A percentile compares a stretch with the other conserved stretches of the same genome.
Evolutionary conservation across 768 basidiomycete species (phyloP).

Genomic region (Cystobasidiopsis lactophilus): DNA sequence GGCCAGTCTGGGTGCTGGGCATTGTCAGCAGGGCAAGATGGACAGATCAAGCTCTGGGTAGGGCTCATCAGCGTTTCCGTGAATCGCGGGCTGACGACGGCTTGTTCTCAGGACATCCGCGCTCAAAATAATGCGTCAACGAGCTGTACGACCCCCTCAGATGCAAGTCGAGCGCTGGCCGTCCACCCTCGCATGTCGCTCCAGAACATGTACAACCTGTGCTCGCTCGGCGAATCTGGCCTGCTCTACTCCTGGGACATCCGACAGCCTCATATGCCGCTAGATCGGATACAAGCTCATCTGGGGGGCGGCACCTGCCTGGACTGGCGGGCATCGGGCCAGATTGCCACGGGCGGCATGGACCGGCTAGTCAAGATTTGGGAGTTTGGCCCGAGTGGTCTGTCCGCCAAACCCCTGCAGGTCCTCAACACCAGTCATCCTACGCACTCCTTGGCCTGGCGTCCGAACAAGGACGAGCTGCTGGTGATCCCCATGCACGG

Average conservation of each 20-base stretch:
- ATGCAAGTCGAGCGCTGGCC: slow-evolving; percentile 11
- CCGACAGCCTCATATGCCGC: slow-evolving; percentile 7
- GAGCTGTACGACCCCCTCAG: slow-evolving; percentile 13
- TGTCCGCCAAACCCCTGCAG: slow-evolving; percentile 11
- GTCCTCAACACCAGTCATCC: slow-evolving; percentile 11
- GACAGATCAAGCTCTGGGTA: slow-evolving; percentile 18
- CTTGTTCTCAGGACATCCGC: slow-evolving; percentile 11
- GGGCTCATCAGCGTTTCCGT: neutral
- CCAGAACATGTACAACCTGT: slow-evolving; percentile 11
- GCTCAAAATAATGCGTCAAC: slow-evolving; percentile 2
- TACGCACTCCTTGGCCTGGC: slow-evolving; percentile 11
- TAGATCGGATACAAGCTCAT: slow-evolving; percentile 15
- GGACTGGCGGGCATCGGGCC: slow-evolving; percentile 13
- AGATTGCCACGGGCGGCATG: slow-evolving; percentile 16
- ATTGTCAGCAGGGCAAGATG: slow-evolving; percentile 16
- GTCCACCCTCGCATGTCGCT: slow-evolving; percentile 12
- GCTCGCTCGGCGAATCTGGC: slow-evolving; percentile 14
- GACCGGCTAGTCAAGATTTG: slow-evolving; percentile 18
- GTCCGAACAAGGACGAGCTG: neutral
- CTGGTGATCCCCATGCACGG: neutral
- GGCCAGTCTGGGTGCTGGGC: slow-evolving; percentile 13
- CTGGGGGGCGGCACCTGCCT: slow-evolving; percentile 12
- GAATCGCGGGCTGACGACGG: neutral
- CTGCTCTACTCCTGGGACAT: slow-evolving; percentile 16
- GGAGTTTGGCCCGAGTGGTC: slow-evolving; percentile 10